Conservation (phyloP, 257 asterid genomes). For the Marsdenia floribunda region DNA sequence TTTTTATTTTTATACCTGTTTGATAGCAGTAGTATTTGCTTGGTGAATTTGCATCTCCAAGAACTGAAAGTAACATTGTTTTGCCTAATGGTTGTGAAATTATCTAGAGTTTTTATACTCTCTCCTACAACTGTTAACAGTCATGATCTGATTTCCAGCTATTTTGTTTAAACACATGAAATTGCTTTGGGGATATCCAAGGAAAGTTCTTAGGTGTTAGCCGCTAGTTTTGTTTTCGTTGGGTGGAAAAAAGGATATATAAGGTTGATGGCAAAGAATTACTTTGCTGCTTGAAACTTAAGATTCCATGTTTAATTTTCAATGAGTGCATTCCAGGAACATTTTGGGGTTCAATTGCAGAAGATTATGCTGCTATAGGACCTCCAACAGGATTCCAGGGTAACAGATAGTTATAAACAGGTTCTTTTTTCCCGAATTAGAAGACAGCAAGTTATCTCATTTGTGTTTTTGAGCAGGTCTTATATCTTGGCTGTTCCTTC, state of each 20-base stretch:
- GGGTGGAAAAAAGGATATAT: not conserved
- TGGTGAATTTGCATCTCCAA: not conserved
- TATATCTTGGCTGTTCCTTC: slow-evolving; percentile 80
- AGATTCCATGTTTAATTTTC: not conserved
- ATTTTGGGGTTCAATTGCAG: slow-evolving; percentile 68
- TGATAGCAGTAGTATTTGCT: not conserved
- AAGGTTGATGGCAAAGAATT: not conserved
- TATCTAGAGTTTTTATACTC: not conserved
- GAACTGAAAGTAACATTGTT: not conserved
- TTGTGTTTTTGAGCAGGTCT: slow-evolving; percentile 37
- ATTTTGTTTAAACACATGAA: not conserved
- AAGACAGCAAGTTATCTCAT: not conserved
- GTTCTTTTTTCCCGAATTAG: not conserved
- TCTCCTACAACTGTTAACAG: too few species aligned
- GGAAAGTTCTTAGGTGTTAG: not conserved
- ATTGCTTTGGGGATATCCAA: not conserved
- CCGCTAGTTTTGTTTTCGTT: not conserved
- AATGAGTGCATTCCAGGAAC: slow-evolving; percentile 35
- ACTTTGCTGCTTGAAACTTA: not conserved
- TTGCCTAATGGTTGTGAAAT: not conserved
- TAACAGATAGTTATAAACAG: slow-evolving; percentile 8
- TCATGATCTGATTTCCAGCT: not conserved
- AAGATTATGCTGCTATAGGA: slow-evolving; percentile 68
- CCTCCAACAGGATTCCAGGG: slow-evolving; percentile 97
- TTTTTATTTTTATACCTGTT: not conserved